phyloP scores from a whole-genome alignment of 2,329 filamentous ascomycete genomes.

The Neurospora sp. region DNA sequence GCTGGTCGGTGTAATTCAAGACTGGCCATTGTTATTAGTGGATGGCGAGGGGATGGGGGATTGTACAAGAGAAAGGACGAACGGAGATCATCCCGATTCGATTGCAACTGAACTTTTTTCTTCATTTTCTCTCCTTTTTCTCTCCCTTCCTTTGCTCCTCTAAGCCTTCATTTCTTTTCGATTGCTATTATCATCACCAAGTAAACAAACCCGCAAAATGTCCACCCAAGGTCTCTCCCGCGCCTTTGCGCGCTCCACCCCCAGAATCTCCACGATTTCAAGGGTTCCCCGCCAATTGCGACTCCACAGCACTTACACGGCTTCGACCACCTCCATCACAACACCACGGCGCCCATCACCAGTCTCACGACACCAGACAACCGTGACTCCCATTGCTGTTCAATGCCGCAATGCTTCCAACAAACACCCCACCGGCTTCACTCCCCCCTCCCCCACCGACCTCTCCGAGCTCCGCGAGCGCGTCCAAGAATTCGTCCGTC shows the following conservation, averaged over 20 bases:
- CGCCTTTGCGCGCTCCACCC: not conserved
- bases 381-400: too few relatives aligned
- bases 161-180: not conserved
- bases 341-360: slow-evolving; percentile 8
- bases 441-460: slow-evolving; percentile 59
- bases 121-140: not conserved
- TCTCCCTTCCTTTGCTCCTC: not conserved
- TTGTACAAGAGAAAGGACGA: not conserved
- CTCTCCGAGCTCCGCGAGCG: slow-evolving; percentile 71
- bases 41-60: not conserved
- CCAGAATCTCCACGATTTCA: not conserved
- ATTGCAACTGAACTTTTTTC: not conserved
- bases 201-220: not conserved
- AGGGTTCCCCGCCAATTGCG: slow-evolving; percentile 4
- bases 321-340: not conserved
- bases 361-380: slow-evolving; percentile 1
- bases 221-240: not conserved
- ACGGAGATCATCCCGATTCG: not conserved
- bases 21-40: not conserved
- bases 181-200: not conserved
- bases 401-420: slow-evolving; percentile 43
- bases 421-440: slow-evolving; percentile 53
- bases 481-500: slow-evolving; percentile 79
- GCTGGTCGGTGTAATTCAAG: not conserved
- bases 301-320: slow-evolving; percentile 1